Evolutionary conservation across 75 land plant genomes (phyloP), one percentile per base, ranked within the genome.

Genomic region (Picea glauca): DNA sequence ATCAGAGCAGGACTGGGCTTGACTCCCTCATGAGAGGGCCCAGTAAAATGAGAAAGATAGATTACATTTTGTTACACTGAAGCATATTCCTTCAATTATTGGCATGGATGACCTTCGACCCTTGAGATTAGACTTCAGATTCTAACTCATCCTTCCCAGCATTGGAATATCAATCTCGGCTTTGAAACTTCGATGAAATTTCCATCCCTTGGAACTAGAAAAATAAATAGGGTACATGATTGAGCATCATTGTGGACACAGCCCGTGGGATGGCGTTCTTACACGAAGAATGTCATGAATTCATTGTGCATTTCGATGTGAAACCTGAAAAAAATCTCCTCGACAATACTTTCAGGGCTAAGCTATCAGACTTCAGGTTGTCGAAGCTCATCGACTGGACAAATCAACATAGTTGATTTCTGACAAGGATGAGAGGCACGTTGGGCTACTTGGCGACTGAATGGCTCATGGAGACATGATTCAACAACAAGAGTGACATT

Each of bases 241-340:
- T 89, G 68, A 57, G 43, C 57, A 88, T 93, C 40, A 72, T 89
- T 0, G n/a, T 80, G 18, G 93, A 93, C 64, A 86, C 89, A 1
- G 90, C 90, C 11, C 81, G 77, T 13, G 93, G 88, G 0, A 82
- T 94, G 12, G 82, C 74, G 58, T 94, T 89, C 50, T 77, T 94
- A 66, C 98, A 92, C 62, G 62, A 79, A 21, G 82, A 81, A 4
- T 92, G 93, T 79, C 88, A 91, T 14, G 90, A 91, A 11, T 93
- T 90, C n/a, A 85, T 94, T 56, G 83, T 94, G 32, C 98, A 94
- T 60, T 93, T 95, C 0, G 98, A 94, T 78, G 70, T 94, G 20
- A 94, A 94, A 89, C 98, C 98, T 12, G 91, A 95, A 79, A 94
- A 94, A 78, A 89, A 92, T 38, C 77, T 94, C 13, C 90, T 94